phyloP scores from a whole-genome alignment of 768 basidiomycete species.

The Lactarius indigo region DNA sequence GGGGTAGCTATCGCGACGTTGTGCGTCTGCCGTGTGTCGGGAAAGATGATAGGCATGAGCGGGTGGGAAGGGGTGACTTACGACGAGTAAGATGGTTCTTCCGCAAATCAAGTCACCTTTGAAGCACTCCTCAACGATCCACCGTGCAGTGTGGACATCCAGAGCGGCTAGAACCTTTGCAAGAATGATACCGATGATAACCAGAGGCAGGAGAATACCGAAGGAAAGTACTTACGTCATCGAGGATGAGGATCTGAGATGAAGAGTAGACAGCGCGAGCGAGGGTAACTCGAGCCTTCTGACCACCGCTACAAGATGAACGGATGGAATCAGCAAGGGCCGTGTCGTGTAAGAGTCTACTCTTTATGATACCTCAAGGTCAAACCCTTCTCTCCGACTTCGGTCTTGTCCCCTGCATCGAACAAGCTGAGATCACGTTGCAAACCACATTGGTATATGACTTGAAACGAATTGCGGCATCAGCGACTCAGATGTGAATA shows the following conservation, averaged over 20 bases:
- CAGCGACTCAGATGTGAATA: not conserved
- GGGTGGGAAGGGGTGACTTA: slow-evolving; percentile 29
- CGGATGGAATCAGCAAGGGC: not conserved
- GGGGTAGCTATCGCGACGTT: slow-evolving; percentile 51
- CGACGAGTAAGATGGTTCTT: slow-evolving; percentile 51
- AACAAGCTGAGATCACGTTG: slow-evolving; percentile 45
- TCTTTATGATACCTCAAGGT: slow-evolving; percentile 34
- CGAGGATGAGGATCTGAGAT: slow-evolving; percentile 61
- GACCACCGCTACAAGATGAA: slow-evolving; percentile 42
- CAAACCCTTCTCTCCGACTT: slow-evolving; percentile 59
- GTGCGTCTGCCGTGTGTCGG: slow-evolving; percentile 38
- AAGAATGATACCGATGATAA: not conserved
- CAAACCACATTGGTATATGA: slow-evolving; percentile 25
- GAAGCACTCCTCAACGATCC: slow-evolving; percentile 51
- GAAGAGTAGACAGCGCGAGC: slow-evolving; percentile 57
- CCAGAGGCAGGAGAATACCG: not conserved
- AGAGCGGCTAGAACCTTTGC: slow-evolving; percentile 44
- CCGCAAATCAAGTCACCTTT: slow-evolving; percentile 44
- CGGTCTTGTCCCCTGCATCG: slow-evolving; percentile 48
- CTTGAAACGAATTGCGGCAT: not conserved
- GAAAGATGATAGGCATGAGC: not conserved
- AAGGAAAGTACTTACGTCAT: slow-evolving; percentile 54
- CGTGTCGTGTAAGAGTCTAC: not conserved
- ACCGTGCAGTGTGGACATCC: slow-evolving; percentile 51
- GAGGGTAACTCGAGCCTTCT: slow-evolving; percentile 55